phyloP scores from a whole-genome alignment of 352 stramenopile genomes.

The Phytophthora sansomeana region DNA sequence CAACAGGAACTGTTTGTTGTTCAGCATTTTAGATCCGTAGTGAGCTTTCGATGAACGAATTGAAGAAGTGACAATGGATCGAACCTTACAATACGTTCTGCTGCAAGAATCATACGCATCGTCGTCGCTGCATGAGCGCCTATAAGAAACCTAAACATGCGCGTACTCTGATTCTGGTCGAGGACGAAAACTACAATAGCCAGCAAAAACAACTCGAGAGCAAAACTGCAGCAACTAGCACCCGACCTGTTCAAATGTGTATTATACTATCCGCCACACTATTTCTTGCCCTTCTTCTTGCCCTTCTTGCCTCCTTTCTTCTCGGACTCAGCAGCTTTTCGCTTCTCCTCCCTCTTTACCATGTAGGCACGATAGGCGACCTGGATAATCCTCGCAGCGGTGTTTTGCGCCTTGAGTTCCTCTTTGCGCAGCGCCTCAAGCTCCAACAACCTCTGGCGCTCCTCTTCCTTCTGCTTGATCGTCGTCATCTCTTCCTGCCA shows the following conservation, averaged over 20 bases:
- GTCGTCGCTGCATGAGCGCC: not conserved
- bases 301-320: slow-evolving; percentile 81
- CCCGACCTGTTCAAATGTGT: not conserved
- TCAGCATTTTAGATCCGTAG: slow-evolving; percentile 11
- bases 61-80: slow-evolving; percentile 1
- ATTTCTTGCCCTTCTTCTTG: slow-evolving; percentile 67
- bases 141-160: slow-evolving; percentile 8
- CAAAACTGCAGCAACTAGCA: too few species aligned
- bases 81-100: not conserved
- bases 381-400: slow-evolving; percentile 74
- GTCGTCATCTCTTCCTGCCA: slow-evolving; percentile 78
- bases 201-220: too few species aligned
- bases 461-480: slow-evolving; percentile 78
- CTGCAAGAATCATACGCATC: not conserved
- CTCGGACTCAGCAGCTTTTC: slow-evolving; percentile 57
- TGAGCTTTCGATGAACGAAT: not conserved
- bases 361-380: slow-evolving; percentile 58
- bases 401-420: slow-evolving; percentile 76
- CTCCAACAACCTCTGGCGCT: slow-evolving; percentile 72
- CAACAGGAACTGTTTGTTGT: slow-evolving; percentile 31
- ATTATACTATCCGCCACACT: slow-evolving; percentile 6
- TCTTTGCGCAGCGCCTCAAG: slow-evolving; percentile 71
- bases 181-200: slow-evolving; percentile 17
- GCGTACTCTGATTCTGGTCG: slow-evolving; percentile 17
- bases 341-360: slow-evolving; percentile 64